These are phyloP conservation scores for Talaromyces stipitatus DNA, from an alignment of 495 filamentous ascomycete species.

Conservation along the genomic window DNA sequence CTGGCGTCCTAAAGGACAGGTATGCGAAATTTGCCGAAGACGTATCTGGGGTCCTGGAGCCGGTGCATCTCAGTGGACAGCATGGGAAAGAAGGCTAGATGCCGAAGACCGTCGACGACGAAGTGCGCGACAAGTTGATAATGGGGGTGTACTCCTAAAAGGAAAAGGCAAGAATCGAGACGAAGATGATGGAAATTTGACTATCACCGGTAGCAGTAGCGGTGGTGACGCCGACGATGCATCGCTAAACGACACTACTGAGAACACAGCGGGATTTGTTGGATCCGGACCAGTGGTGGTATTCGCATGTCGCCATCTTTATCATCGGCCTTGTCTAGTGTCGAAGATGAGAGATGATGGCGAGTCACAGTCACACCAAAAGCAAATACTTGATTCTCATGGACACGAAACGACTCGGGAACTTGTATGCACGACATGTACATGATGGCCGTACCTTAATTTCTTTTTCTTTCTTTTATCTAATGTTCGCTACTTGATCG, in stretches of 20 bases:
- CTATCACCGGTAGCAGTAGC: neutral
- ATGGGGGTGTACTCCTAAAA: constrained; percentile 26
- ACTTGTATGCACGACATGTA: constrained; percentile 33
- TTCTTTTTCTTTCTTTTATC: constrained; percentile 11
- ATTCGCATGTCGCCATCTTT: constrained; percentile 49
- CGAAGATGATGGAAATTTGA: neutral
- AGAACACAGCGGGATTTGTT: neutral
- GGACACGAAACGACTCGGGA: constrained; percentile 22
- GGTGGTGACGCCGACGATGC: neutral
- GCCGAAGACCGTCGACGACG: constrained; percentile 30
- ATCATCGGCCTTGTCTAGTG: constrained; percentile 42
- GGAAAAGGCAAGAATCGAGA: constrained; percentile 23
- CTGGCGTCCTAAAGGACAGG: constrained; percentile 79
- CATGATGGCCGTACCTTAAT: constrained; percentile 15
- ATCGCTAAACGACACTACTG: neutral
- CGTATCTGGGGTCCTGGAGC: constrained; percentile 87
- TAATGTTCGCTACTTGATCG: constrained; percentile 2
- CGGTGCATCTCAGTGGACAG: constrained; percentile 67
- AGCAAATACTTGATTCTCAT: constrained; percentile 12
- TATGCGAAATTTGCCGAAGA: constrained; percentile 77
- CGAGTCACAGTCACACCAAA: constrained; percentile 5
- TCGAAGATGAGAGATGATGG: constrained; percentile 8
- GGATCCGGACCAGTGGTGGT: constrained; percentile 27
- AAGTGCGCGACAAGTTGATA: constrained; percentile 16
- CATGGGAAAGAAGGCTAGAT: constrained; percentile 63